phyloP scores from a whole-genome alignment of 306 rosid genomes.

The Spatholobus suberectus region DNA sequence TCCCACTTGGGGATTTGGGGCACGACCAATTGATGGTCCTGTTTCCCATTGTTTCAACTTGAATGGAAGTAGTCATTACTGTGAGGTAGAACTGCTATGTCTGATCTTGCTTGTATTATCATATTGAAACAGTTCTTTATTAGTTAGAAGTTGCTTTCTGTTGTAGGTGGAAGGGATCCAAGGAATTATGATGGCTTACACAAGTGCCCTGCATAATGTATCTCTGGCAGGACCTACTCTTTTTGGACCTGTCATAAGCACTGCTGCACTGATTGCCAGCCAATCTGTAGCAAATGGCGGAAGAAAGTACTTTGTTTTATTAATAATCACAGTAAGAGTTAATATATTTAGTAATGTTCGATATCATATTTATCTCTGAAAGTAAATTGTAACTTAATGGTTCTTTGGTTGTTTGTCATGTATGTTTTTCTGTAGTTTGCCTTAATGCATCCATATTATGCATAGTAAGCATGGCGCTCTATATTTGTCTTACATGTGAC shows the following conservation, averaged over 20 bases:
- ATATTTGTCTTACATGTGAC: not conserved
- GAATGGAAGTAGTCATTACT: constrained; percentile 79
- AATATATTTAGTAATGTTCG: not conserved
- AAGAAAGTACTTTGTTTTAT: constrained; percentile 75
- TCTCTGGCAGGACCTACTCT: constrained; percentile 93
- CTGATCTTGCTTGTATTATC: constrained; percentile 32
- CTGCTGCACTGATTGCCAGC: constrained; percentile 76
- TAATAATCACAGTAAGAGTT: constrained; percentile 78
- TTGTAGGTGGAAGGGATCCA: constrained; percentile 89
- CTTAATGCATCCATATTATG: not conserved
- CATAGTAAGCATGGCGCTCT: not conserved
- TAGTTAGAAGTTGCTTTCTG: constrained; percentile 33
- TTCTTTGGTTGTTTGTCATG: constrained; percentile 24
- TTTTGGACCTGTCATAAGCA: constrained; percentile 75
- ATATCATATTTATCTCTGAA: not conserved
- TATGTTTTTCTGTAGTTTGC: not conserved
- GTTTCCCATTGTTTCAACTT: constrained; percentile 89
- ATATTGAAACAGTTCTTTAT: constrained; percentile 32
- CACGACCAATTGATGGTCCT: constrained; percentile 88
- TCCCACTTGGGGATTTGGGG: constrained; percentile 92
- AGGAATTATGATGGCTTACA: constrained; percentile 84
- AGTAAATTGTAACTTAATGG: not conserved
- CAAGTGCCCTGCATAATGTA: constrained; percentile 82
- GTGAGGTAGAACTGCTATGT: constrained; percentile 62
- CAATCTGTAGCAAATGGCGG: constrained; percentile 70